Percentiles rank a stretch among this genome's conserved stretches.
These are phyloP conservation scores for Rhodotorula taiwanensis DNA, from an alignment of 768 basidiomycete species.

Conservation along the genomic window DNA sequence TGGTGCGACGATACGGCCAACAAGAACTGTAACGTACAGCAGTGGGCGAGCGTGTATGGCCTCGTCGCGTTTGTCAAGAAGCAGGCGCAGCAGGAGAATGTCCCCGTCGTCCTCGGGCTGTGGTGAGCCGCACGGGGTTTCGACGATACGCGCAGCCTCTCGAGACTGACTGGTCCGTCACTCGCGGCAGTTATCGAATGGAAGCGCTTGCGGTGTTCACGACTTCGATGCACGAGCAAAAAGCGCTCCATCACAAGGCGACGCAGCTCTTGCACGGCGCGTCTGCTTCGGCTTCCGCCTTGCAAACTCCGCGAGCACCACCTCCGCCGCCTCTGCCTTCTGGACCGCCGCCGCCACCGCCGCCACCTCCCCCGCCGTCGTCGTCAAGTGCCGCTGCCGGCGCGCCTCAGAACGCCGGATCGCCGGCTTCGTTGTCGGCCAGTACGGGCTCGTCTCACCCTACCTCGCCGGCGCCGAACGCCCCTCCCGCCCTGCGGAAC, in stretches of 20 bases:
- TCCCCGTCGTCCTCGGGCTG: constrained; percentile 10
- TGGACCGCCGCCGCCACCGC: neutral
- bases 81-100: constrained; percentile 25
- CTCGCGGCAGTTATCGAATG: constrained; percentile 3
- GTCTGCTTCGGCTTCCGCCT: neutral
- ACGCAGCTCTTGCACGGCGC: constrained; percentile 6
- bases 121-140: constrained; percentile 13
- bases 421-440: neutral
- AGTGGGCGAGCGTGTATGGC: constrained; percentile 39
- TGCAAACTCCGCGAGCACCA: neutral
- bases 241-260: constrained; percentile 17
- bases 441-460: neutral
- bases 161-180: neutral
- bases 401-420: neutral
- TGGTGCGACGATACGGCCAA: constrained; percentile 56
- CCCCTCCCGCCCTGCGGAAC: neutral
- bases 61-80: constrained; percentile 37
- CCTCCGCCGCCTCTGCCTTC: neutral
- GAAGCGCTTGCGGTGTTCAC: constrained; percentile 28
- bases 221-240: constrained; percentile 34
- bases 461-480: neutral
- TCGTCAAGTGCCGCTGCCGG: neutral
- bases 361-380: neutral
- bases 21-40: constrained; percentile 41
- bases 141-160: no score